Conservation (phyloP, 2,329 filamentous ascomycete genomes). For the Colletotrichum sp. region DNA sequence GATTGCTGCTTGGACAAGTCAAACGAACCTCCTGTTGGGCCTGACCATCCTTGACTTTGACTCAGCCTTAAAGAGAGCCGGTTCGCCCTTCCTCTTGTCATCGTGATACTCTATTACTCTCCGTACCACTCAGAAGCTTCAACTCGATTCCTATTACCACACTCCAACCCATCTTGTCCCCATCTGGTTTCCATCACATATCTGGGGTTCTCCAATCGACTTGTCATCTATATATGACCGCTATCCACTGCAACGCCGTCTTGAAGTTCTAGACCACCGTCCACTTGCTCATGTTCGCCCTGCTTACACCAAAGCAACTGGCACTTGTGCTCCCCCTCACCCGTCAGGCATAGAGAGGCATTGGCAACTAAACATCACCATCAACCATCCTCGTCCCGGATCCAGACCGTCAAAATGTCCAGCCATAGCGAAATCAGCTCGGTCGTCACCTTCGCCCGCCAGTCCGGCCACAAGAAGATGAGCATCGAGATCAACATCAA, state of each 20-base stretch:
- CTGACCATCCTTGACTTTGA: conserved; percentile 4
- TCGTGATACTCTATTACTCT: background rate
- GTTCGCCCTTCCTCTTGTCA: conserved; percentile 9
- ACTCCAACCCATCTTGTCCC: background rate
- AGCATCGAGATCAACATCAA: conserved; percentile 55
- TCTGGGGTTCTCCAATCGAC: background rate
- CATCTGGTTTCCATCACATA: background rate
- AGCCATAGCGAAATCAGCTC: conserved; percentile 23
- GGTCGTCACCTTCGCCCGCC: conserved; percentile 15
- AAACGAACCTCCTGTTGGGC: background rate
- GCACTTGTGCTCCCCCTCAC: background rate
- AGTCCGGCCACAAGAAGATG: conserved; percentile 33
- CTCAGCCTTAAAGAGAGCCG: conserved; percentile 16
- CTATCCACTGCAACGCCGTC: background rate
- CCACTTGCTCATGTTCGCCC: background rate
- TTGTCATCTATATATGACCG: background rate
- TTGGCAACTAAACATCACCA: background rate
- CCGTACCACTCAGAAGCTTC: background rate
- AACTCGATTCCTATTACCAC: background rate
- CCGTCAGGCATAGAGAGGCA: background rate
- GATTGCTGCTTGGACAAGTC: background rate
- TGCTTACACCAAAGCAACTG: background rate
- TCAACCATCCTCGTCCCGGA: background rate
- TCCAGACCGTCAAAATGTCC: conserved; percentile 5
- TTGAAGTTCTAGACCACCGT: background rate